Base-by-base conservation (phyloP, 192 early-diverging fungal species). In the Podila epicladia region DNA sequence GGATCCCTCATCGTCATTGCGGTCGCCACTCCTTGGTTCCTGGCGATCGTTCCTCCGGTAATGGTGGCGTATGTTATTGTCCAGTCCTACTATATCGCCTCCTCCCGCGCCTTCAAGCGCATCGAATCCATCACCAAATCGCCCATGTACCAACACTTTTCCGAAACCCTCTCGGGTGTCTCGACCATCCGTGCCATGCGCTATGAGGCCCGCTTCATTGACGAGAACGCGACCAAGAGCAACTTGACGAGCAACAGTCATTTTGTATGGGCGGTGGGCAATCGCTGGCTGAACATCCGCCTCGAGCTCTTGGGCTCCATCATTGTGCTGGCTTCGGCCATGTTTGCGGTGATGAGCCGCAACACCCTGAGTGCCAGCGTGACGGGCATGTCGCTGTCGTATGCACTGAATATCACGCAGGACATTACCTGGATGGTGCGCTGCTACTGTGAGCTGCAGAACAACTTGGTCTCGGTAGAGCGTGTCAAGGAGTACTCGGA, bases 91-190 rank as follows among this genome's bases (percentile, higher is more conserved):
- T 97, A 95, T 66, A 82, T 97, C 51, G 85, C 83, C n/a, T 85
- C 92, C 5, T 93, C 94, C 6, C 87, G 95, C 58, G 95, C 96
- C 76, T 82, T 98, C 50, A 97, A 97, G 86, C 91, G 97, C 22
- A 22, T 69, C 37, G 20, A 64, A 4, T 63, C 67, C n/a, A 82
- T 91, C 22, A 86, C 92, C 13, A 84, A 92, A 17, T 89, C 87
- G 12, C 95, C 95, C 1, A 85, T 96, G 20, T 94, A 90, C 69
- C 87, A 93, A 2, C 83, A 93, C 72, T 95, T 96, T 72, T 87
- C 85, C 65, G 94, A 98, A 82, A 91, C 92, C 48, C 86, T 94
- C 17, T 78, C 82, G 13, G 93, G 93, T 26, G 87, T 90, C 49
- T 83, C 91, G n/a, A 92, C 92, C 29, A 93, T 97, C 45, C 89